Percentiles rank a stretch among this genome's conserved stretches.
phyloP scores from a whole-genome alignment of 78 protist genomes.

The Blattamonas nauphoetae region DNA sequence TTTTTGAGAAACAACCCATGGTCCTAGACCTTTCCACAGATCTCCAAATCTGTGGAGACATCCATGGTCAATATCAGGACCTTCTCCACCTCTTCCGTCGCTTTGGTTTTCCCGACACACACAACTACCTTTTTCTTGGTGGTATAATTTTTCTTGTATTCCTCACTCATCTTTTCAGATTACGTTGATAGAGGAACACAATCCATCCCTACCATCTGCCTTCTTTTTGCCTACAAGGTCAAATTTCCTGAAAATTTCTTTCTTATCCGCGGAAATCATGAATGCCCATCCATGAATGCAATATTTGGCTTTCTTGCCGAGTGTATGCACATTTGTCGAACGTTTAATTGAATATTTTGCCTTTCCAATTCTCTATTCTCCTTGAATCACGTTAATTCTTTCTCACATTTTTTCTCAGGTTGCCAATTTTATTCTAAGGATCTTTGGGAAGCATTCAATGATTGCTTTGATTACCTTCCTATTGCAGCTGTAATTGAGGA shows the following conservation, averaged over 20 bases:
- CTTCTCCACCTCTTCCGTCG: constrained; percentile 84
- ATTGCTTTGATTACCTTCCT: constrained; percentile 88
- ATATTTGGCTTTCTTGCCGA: constrained; percentile 99
- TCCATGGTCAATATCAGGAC: constrained; percentile 98
- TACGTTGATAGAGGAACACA: constrained; percentile 29
- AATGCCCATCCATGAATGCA: constrained; percentile 54
- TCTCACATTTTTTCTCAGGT: not conserved
- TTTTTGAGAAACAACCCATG: not conserved
- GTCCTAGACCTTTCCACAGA: not conserved
- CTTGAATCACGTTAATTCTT: too few relatives aligned
- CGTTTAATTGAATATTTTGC: not conserved
- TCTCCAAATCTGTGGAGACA: constrained; percentile 93
- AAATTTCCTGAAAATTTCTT: constrained; percentile 42
- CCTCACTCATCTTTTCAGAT: constrained; percentile 64
- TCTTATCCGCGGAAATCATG: constrained; percentile 99
- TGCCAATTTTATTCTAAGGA: constrained; percentile 84
- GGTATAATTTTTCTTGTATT: constrained; percentile 97
- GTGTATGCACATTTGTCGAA: constrained; percentile 58
- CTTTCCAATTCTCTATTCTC: too few relatives aligned
- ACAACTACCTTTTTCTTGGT: constrained; percentile 94
- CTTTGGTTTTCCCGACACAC: constrained; percentile 81
- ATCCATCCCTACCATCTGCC: not conserved
- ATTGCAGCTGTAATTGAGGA: constrained; percentile 85
- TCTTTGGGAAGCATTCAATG: constrained; percentile 94
- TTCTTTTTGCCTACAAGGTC: not conserved